phyloP scores from a whole-genome alignment of 2,329 filamentous ascomycete species.

The Leptodontidium sp. region DNA sequence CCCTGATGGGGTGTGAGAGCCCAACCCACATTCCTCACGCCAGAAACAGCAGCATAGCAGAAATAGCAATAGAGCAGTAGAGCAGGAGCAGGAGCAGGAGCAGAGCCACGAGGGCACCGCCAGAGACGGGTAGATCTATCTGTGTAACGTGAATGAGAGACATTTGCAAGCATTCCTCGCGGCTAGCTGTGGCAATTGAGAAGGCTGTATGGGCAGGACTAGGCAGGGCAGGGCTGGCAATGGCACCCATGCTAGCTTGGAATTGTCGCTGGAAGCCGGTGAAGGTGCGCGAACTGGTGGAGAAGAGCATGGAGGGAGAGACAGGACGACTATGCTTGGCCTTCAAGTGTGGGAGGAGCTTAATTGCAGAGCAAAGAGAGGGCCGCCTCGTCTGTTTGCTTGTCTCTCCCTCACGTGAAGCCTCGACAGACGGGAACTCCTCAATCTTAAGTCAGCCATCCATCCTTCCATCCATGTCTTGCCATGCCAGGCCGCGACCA shows the following conservation, averaged over 20 bases:
- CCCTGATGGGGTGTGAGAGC: neutral
- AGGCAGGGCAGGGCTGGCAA: neutral
- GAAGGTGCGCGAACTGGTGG: conserved; percentile 45
- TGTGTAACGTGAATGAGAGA: conserved; percentile 23
- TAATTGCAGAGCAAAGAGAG: neutral
- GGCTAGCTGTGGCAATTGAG: conserved; percentile 17
- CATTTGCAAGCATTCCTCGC: conserved; percentile 33
- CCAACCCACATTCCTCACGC: conserved; percentile 28
- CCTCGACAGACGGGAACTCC: conserved; percentile 38
- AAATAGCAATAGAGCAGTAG: too few relatives aligned
- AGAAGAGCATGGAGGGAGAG: conserved; percentile 28
- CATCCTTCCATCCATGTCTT: conserved; percentile 14
- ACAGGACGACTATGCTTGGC: neutral
- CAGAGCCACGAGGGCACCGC: neutral
- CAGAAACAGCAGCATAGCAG: conserved; percentile 22
- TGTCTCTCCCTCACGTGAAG: conserved; percentile 26
- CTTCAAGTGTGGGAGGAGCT: conserved; percentile 22
- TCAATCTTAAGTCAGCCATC: conserved; percentile 18
- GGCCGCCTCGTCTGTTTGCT: conserved; percentile 35
- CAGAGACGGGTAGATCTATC: conserved; percentile 17
- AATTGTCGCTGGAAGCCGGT: conserved; percentile 29
- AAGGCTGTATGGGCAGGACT: conserved; percentile 4
- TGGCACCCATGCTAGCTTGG: conserved; percentile 17
- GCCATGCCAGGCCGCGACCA: conserved; percentile 29
- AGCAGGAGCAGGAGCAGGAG: too few relatives aligned